Evolutionary conservation across 2,329 filamentous ascomycete genomes (phyloP).

Genomic region (Pezizomycotina sp.): DNA sequence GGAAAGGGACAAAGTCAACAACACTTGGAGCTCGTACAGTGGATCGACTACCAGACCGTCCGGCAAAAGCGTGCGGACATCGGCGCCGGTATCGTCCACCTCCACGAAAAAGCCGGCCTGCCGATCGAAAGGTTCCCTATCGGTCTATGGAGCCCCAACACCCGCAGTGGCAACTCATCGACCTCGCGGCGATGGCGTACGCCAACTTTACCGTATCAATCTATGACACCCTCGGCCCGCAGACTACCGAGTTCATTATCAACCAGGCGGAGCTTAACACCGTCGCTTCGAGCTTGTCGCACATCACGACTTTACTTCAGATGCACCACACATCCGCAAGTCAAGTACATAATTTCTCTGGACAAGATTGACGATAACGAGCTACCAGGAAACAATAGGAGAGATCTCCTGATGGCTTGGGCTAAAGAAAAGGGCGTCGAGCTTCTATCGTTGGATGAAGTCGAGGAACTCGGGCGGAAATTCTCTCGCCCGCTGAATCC

Average conservation of each 20-base stretch:
- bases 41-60: constrained; percentile 70
- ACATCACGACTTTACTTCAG: constrained; percentile 23
- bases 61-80: constrained; percentile 65
- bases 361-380: constrained; percentile 73
- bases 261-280: constrained; percentile 66
- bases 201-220: constrained; percentile 79
- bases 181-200: constrained; percentile 76
- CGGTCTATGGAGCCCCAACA: constrained; percentile 74
- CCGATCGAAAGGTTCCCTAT: constrained; percentile 52
- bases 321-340: constrained; percentile 36
- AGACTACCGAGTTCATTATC: constrained; percentile 87
- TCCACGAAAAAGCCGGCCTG: constrained; percentile 58
- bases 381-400: constrained; percentile 59
- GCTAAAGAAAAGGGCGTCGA: constrained; percentile 57
- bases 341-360: constrained; percentile 78
- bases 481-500: constrained; percentile 54
- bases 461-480: constrained; percentile 62
- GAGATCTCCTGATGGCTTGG: constrained; percentile 56
- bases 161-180: constrained; percentile 81
- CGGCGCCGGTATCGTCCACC: constrained; percentile 66
- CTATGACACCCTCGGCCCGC: constrained; percentile 86
- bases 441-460: constrained; percentile 62
- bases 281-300: constrained; percentile 42
- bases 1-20: constrained; percentile 59
- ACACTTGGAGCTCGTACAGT: constrained; percentile 61